Base-by-base conservation (phyloP, 2,329 filamentous ascomycete genomes). In the Scleromitrula shiraiana region DNA sequence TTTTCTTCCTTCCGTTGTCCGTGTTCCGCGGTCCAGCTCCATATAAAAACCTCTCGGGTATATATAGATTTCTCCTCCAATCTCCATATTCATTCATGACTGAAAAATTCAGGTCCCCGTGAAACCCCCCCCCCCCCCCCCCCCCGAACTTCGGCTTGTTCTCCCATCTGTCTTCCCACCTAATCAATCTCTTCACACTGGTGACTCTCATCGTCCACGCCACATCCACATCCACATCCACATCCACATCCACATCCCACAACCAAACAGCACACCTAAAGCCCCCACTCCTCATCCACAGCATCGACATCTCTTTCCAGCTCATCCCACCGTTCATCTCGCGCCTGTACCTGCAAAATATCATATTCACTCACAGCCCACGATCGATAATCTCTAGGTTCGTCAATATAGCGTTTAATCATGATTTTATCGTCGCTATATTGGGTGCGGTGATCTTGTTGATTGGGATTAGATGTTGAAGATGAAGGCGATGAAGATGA, bases 301-400 rank as follows among this genome's bases (percentile, higher is more conserved):
- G 27, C 36, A 19, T 42, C 39, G 49, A 42, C 41, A 50, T 20
- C 38, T 27, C 52, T 40, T 46, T 17, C 27, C 23, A 24, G 50
- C 10, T 23, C 38, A 19, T 53, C 42, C 24, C 29, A 35, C 26
- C 49, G 52, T 7, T 35, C 32, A 5, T 23, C 19, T 19, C 19
- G 50, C 22, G 46, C 54, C 22, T 46, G 45, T 6, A 53, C 46
- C 41, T 58, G 54, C 26, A 39, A 23, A 4, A 26, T 7, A 50
- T 58, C 57, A 44, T 55, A 59, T 22, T 52, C 45, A n/a, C n/a
- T 38, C 17, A 57, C 51, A 5, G 41, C 41, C 26, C 37, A 50
- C 9, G 53, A 56, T 7, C 36, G 50, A 27, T 54, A 44, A 33
- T 58, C 56, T 14, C 52, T 44, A 10, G 52, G 51, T 4, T 53